phyloP scores from a whole-genome alignment of 441 rosid species.

The Populus trichocarpa region DNA sequence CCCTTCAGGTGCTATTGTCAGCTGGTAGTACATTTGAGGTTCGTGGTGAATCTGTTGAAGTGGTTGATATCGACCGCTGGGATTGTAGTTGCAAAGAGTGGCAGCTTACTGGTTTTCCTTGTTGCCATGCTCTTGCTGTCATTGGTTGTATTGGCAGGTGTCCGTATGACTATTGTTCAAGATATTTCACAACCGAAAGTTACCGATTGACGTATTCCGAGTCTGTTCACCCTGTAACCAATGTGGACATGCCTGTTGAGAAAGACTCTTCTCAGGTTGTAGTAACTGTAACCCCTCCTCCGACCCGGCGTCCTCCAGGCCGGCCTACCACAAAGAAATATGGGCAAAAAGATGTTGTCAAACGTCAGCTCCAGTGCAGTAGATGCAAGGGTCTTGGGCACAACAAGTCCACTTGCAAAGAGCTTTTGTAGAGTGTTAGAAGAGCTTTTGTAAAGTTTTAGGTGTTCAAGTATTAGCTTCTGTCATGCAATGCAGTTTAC shows the following conservation, averaged over 20 bases:
- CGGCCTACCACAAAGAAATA: constrained; percentile 70
- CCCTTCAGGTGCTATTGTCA: constrained; percentile 50
- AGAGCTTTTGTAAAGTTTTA: background rate
- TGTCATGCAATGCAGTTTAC: background rate
- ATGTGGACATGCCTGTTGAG: constrained; percentile 38
- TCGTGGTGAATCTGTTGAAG: constrained; percentile 68
- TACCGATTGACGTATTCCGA: constrained; percentile 68
- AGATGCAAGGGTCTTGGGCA: constrained; percentile 93
- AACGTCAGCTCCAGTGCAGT: constrained; percentile 89
- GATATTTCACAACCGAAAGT: constrained; percentile 61
- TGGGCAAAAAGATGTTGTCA: constrained; percentile 56
- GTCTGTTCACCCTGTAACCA: constrained; percentile 63
- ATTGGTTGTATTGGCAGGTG: constrained; percentile 47
- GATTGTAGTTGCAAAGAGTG: constrained; percentile 85
- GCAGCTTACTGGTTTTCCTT: constrained; percentile 83
- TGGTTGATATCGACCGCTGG: constrained; percentile 68
- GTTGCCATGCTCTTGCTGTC: constrained; percentile 73
- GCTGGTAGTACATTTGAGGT: constrained; percentile 69
- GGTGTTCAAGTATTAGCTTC: constrained; percentile 23
- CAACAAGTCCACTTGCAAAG: constrained; percentile 91
- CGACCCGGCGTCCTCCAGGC: constrained; percentile 80
- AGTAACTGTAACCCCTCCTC: constrained; percentile 81
- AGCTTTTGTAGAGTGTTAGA: constrained; percentile 32
- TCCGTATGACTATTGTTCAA: constrained; percentile 68
- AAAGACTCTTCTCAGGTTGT: constrained; percentile 49